Percentiles rank a stretch among this genome's conserved stretches.
Evolutionary conservation across 352 stramenopile genomes (phyloP).

Genomic region (Globisporangium emineosum): DNA sequence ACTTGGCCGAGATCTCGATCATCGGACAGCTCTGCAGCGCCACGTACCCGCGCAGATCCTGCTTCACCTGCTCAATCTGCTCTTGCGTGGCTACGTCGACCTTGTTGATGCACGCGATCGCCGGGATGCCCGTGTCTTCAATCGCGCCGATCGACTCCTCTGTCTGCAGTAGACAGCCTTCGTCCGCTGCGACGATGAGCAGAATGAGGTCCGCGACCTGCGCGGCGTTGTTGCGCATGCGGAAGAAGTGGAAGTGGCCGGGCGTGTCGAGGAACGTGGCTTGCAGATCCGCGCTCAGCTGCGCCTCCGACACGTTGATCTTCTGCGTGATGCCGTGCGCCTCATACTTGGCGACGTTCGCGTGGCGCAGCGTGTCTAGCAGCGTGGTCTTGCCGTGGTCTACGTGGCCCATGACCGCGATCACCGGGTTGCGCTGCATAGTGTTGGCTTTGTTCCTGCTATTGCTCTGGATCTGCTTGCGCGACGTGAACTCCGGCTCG

Average conservation of each 20-base stretch:
- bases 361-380: slow-evolving; percentile 93
- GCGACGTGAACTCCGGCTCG: slow-evolving; percentile 44
- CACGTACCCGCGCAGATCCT: slow-evolving; percentile 78
- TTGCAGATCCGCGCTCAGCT: slow-evolving; percentile 62
- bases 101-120: slow-evolving; percentile 87
- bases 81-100: slow-evolving; percentile 57
- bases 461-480: slow-evolving; percentile 1
- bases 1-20: slow-evolving; percentile 75
- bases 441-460: slow-evolving; percentile 23
- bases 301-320: slow-evolving; percentile 96
- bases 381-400: slow-evolving; percentile 99
- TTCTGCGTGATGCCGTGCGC: slow-evolving; percentile 98
- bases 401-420: slow-evolving; percentile 99
- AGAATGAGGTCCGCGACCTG: slow-evolving; percentile 97
- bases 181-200: slow-evolving; percentile 97
- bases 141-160: slow-evolving; percentile 93
- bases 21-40: slow-evolving; percentile 72
- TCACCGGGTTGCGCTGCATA: slow-evolving; percentile 88
- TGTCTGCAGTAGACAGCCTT: slow-evolving; percentile 98
- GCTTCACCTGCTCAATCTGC: slow-evolving; percentile 39
- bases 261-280: slow-evolving; percentile 99
- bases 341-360: slow-evolving; percentile 92
- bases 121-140: slow-evolving; percentile 70
- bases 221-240: slow-evolving; percentile 95
- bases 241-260: slow-evolving; percentile 99